Conservation (phyloP, 306 rosid species). For the Echinosophora koreensis region DNA sequence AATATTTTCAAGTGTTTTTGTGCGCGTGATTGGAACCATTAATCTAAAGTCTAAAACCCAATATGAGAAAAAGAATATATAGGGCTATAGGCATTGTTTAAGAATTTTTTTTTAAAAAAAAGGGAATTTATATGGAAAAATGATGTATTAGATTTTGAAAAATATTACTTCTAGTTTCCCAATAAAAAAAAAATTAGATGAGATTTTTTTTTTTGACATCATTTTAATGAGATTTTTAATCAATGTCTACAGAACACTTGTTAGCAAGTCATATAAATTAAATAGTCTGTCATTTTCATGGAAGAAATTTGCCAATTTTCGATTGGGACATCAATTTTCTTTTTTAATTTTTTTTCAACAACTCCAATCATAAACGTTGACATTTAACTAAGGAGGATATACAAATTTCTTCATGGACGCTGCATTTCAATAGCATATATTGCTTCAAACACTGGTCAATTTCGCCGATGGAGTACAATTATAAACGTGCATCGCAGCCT, state of each 20-base stretch:
- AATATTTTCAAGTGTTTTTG: background rate
- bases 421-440: conserved; percentile 3
- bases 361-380: conserved; percentile 39
- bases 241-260: too few relatives aligned
- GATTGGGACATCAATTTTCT: background rate
- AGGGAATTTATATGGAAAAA: too few relatives aligned
- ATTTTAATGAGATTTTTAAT: too few relatives aligned
- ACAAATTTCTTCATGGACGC: background rate
- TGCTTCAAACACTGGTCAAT: background rate
- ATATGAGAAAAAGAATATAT: background rate
- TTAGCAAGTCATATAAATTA: background rate
- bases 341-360: too few relatives aligned
- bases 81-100: too few relatives aligned
- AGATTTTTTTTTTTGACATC: too few relatives aligned
- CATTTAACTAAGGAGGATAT: background rate
- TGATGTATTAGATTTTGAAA: too few relatives aligned
- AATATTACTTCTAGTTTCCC: too few relatives aligned
- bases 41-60: conserved; percentile 9
- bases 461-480: conserved; percentile 5
- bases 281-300: conserved; percentile 11
- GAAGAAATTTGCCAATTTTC: conserved; percentile 4
- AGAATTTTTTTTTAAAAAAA: too few relatives aligned
- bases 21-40: background rate
- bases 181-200: too few relatives aligned
- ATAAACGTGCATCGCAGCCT: conserved; percentile 28